A percentile compares a stretch with the other conserved stretches of the same genome.
Conservation (phyloP, 257 asterid species). For the Solanum sparsipilum region DNA sequence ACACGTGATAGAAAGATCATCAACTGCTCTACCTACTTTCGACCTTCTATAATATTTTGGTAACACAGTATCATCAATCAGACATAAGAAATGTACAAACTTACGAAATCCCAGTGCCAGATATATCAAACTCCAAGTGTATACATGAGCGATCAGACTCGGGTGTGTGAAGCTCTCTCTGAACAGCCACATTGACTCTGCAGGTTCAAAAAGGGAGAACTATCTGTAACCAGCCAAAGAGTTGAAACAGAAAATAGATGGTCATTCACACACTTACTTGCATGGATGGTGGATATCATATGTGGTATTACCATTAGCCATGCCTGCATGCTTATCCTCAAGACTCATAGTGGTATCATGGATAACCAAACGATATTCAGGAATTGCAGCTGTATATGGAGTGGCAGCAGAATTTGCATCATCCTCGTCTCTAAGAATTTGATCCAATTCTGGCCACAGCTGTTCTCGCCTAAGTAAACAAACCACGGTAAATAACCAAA, state of each 20-base stretch:
- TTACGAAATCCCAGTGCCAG: slow-evolving; percentile 51
- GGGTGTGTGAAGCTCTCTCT: slow-evolving; percentile 60
- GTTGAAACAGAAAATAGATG: background rate
- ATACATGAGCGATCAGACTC: slow-evolving; percentile 83
- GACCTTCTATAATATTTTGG: background rate
- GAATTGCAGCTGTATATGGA: slow-evolving; percentile 65
- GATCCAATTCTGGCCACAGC: slow-evolving; percentile 63
- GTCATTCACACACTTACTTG: slow-evolving; percentile 28
- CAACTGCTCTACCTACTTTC: background rate
- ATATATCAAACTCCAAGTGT: slow-evolving; percentile 61
- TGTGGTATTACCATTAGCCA: slow-evolving; percentile 44
- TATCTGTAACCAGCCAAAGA: slow-evolving; percentile 8
- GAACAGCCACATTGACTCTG: slow-evolving; percentile 69
- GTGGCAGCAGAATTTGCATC: slow-evolving; percentile 35
- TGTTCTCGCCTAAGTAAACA: slow-evolving; percentile 45
- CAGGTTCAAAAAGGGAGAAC: slow-evolving; percentile 9
- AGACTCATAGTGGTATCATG: slow-evolving; percentile 27
- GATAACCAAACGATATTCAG: slow-evolving; percentile 47
- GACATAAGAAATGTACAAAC: slow-evolving; percentile 7
- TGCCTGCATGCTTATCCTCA: slow-evolving; percentile 27
- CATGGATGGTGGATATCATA: slow-evolving; percentile 77
- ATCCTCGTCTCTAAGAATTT: slow-evolving; percentile 42
- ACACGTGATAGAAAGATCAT: background rate
- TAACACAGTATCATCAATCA: background rate
- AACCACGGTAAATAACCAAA: background rate